Evolutionary conservation across 2,329 filamentous ascomycete species (phyloP), one percentile per base, ranked within the genome.

Genomic region (Alternaria consortialis): DNA sequence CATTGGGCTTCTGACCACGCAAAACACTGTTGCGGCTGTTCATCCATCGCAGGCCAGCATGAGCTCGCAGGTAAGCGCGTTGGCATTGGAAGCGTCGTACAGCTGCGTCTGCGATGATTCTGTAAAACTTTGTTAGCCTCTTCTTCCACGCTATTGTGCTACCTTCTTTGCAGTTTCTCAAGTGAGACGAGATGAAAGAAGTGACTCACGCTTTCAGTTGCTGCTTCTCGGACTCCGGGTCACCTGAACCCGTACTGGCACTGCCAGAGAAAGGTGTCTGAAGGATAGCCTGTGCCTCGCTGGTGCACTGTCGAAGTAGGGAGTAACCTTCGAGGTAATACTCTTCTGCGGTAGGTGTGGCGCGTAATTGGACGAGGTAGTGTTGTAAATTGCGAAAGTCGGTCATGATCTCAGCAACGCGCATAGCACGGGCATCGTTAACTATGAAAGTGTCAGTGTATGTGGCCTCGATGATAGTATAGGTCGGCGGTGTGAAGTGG

Each of bases 401-500:
- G 64, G 84, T 84, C 80, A 90, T 87, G 72, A 90, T 84, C 76
- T 90, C 87, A 47, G 86, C 82, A 66, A 90, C 79, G 67, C 87
- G 84, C 74, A 89, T 81, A 51, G 87, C 87, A 71, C 87, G 85
- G 60, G 86, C 86, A 73, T 88, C 83, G 72, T 90, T 90, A 68
- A 88, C 87, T 90, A 73, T 15, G 57, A 40, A 17, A 5, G 40
- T 60, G 48, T 73, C 62, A 74, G 62, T 40, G 17, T 32, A 5
- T 34, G 32, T 11, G 27, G 55, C 27, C 40, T 20, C 15, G 42
- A 7, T 31, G 9, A 29, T 20, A 13, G 42, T 5, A 46, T 11
- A 43, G 44, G 29, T 51, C 32, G 25, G 39, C n/a, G 12, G 13
- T n/a, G 23, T 20, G 36, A 51, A 29, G 27, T 34, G 44, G 60